phyloP scores from a whole-genome alignment of 495 filamentous ascomycete species.

The Staphylotrichum longicolle region DNA sequence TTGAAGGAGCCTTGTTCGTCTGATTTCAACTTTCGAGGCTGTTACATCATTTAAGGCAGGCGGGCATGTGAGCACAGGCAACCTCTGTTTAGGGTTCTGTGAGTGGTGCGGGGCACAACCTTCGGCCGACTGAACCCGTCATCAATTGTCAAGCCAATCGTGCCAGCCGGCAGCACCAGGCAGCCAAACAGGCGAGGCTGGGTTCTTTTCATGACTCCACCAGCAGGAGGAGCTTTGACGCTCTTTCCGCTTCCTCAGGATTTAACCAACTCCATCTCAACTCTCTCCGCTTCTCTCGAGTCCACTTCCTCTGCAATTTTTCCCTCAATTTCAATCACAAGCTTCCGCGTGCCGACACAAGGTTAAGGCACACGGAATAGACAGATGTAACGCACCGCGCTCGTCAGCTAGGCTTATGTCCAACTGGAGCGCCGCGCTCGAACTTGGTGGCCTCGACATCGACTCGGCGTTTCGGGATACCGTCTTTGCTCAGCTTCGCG shows the following conservation, averaged over 20 bases:
- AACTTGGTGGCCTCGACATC: constrained; percentile 22
- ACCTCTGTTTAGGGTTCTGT: constrained; percentile 4
- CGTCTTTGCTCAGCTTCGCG: constrained; percentile 27
- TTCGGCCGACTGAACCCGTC: background rate
- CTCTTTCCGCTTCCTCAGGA: constrained; percentile 13
- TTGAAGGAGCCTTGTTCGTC: background rate
- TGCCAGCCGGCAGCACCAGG: background rate
- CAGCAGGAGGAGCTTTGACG: constrained; percentile 19
- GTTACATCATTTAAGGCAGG: background rate
- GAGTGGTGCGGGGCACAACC: constrained; percentile 3
- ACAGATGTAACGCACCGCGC: constrained; percentile 29
- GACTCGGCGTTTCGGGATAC: constrained; percentile 27
- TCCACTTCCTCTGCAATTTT: constrained; percentile 17
- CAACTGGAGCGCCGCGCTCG: constrained; percentile 21
- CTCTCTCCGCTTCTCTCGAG: constrained; percentile 13
- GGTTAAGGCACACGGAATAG: constrained; percentile 15
- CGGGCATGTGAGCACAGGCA: background rate
- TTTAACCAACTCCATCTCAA: constrained; percentile 17
- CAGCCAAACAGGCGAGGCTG: background rate
- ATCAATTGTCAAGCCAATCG: background rate
- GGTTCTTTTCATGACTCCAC: background rate
- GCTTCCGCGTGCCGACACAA: constrained; percentile 1
- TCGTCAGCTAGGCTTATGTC: constrained; percentile 30
- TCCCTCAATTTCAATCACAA: constrained; percentile 7
- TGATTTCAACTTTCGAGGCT: background rate